These are phyloP conservation scores for Kurtzmaniella quercitrusa DNA, from an alignment of 1,139 yeast species.

Conservation along the genomic window DNA sequence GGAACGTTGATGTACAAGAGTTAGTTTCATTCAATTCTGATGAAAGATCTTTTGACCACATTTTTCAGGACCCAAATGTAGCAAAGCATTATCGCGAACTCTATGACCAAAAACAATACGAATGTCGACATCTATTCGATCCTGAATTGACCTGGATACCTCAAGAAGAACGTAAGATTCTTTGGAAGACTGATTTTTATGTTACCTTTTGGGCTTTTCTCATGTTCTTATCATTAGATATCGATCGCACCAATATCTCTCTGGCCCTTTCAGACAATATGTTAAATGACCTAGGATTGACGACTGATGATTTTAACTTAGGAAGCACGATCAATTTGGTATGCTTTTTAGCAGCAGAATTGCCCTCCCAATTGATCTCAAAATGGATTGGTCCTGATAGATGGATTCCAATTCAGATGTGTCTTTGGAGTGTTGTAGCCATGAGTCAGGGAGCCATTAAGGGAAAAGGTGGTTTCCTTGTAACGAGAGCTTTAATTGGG, in stretches of 20 bases:
- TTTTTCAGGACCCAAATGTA: constrained; percentile 26
- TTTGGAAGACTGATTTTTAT: constrained; percentile 25
- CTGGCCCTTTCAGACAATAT: constrained; percentile 29
- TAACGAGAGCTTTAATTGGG: constrained; percentile 25
- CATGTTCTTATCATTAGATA: constrained; percentile 28
- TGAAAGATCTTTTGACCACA: constrained; percentile 10
- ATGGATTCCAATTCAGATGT: constrained; percentile 28
- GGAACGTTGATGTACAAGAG: not conserved
- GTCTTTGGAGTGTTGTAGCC: constrained; percentile 23
- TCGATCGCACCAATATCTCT: constrained; percentile 25
- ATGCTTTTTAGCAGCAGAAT: constrained; percentile 28
- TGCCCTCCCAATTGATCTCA: constrained; percentile 30
- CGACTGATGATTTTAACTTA: constrained; percentile 26
- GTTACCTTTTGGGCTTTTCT: constrained; percentile 29
- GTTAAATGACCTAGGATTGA: constrained; percentile 22
- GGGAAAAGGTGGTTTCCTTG: constrained; percentile 18
- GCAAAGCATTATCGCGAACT: constrained; percentile 25
- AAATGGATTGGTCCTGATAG: constrained; percentile 31
- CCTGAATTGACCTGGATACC: constrained; percentile 33
- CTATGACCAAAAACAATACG: constrained; percentile 28
- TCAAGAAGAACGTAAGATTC: constrained; percentile 27
- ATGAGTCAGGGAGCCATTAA: constrained; percentile 20
- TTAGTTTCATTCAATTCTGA: not conserved
- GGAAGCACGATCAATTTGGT: constrained; percentile 30
- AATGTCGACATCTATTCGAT: constrained; percentile 30